These are phyloP conservation scores for Backusella mclennaniae DNA, from an alignment of 192 early-diverging fungal species.

Conservation along the genomic window DNA sequence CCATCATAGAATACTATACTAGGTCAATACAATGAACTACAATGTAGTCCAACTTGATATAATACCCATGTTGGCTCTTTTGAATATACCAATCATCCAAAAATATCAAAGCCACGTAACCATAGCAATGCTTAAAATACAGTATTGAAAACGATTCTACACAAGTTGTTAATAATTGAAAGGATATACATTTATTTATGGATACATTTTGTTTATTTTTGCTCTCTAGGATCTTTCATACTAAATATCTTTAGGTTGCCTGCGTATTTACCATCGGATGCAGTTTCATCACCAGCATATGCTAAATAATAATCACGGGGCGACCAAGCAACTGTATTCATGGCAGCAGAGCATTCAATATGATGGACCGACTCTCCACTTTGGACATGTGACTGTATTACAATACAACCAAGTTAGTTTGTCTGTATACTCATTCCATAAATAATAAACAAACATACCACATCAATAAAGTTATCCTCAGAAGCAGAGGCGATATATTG, in stretches of 20 bases:
- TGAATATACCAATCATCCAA: too few relatives aligned
- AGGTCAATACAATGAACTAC: too few relatives aligned
- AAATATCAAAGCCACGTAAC: too few relatives aligned
- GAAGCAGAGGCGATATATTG: conserved; percentile 71
- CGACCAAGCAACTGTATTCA: conserved; percentile 80
- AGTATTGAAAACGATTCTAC: too few relatives aligned
- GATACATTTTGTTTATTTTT: neutral
- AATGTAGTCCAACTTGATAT: too few relatives aligned
- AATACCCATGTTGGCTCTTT: too few relatives aligned
- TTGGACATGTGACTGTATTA: conserved; percentile 64
- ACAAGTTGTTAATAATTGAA: too few relatives aligned
- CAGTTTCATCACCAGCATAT: conserved; percentile 72
- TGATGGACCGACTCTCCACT: conserved; percentile 70
- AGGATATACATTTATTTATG: conserved; percentile 6
- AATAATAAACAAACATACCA: conserved; percentile 49
- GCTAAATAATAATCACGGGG: conserved; percentile 74
- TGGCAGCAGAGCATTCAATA: conserved; percentile 62
- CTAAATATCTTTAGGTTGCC: conserved; percentile 54
- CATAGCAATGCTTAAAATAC: too few relatives aligned
- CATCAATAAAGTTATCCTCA: conserved; percentile 76
- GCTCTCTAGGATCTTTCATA: conserved; percentile 30
- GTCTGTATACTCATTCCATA: neutral
- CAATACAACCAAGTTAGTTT: neutral
- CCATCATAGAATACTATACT: too few relatives aligned
- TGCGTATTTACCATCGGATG: conserved; percentile 32